Evolutionary conservation across 108 stramenopile genomes (phyloP).

Genomic region (Seminavis robusta): DNA sequence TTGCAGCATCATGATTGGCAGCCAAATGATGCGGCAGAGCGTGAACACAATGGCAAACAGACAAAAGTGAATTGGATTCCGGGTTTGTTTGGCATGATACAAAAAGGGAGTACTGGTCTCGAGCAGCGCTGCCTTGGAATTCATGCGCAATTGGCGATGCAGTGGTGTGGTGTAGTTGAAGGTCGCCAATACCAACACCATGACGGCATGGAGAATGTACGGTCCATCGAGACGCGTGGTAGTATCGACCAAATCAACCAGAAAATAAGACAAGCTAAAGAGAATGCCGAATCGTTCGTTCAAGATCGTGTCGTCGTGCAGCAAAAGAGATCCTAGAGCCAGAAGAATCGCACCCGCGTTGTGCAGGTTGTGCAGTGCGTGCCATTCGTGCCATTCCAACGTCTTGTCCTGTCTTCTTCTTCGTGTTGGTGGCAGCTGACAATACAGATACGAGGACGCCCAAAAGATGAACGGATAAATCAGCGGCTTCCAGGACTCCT

Average conservation of each 20-base stretch:
- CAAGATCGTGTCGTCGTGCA: slow-evolving; percentile 26
- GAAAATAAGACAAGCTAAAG: slow-evolving; percentile 31
- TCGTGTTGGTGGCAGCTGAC: too few relatives aligned
- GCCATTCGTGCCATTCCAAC: slow-evolving; percentile 19
- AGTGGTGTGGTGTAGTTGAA: slow-evolving; percentile 19
- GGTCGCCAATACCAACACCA: slow-evolving; percentile 18
- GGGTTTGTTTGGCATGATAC: slow-evolving; percentile 19
- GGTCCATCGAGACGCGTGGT: slow-evolving; percentile 1
- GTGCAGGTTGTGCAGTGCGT: slow-evolving; percentile 27
- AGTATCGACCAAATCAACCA: slow-evolving; percentile 33
- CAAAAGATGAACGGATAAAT: too few relatives aligned
- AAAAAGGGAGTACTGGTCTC: slow-evolving; percentile 25
- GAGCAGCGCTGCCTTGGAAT: slow-evolving; percentile 28
- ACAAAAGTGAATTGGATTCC: slow-evolving; percentile 26
- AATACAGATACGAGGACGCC: too few relatives aligned
- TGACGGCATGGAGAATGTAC: slow-evolving; percentile 26
- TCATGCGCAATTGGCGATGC: slow-evolving; percentile 27
- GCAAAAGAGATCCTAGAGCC: slow-evolving; percentile 18
- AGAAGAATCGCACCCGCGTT: slow-evolving; percentile 24
- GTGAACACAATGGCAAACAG: slow-evolving; percentile 38
- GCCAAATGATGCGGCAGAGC: slow-evolving; percentile 40
- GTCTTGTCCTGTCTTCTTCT: too few relatives aligned
- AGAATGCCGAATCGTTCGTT: slow-evolving; percentile 39
- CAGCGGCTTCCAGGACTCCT: too few relatives aligned
- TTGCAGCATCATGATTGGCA: slow-evolving; percentile 28